Percentiles rank a stretch among this genome's conserved stretches.
These are phyloP conservation scores for Candida montana DNA, from an alignment of 805 yeast species.

Conservation along the genomic window DNA sequence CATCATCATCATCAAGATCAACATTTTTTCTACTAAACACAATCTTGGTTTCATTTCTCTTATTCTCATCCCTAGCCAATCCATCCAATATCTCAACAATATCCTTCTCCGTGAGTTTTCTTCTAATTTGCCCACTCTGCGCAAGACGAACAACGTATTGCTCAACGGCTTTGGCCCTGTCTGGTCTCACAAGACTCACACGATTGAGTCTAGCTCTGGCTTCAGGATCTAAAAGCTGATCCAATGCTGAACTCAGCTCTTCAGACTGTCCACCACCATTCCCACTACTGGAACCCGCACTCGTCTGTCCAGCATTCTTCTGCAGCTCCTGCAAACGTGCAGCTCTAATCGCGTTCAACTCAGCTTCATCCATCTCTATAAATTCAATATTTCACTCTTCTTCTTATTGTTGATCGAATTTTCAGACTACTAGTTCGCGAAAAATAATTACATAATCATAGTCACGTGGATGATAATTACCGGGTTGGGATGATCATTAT, in stretches of 20 bases:
- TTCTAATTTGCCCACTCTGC: constrained; percentile 67
- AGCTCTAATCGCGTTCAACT: constrained; percentile 82
- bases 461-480: too few relatives aligned
- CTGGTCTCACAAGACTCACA: constrained; percentile 85
- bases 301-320: constrained; percentile 41
- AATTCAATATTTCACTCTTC: neutral
- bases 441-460: neutral
- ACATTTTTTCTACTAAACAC: constrained; percentile 29
- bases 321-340: constrained; percentile 89
- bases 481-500: too few relatives aligned
- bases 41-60: constrained; percentile 58
- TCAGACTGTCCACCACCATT: constrained; percentile 9
- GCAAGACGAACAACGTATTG: constrained; percentile 67
- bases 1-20: constrained; percentile 26
- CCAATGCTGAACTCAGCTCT: constrained; percentile 31
- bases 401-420: too few relatives aligned
- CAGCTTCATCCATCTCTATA: constrained; percentile 73
- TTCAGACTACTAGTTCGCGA: too few relatives aligned
- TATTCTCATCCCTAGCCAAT: constrained; percentile 66
- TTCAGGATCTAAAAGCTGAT: constrained; percentile 70
- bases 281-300: constrained; percentile 19
- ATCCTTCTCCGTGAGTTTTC: constrained; percentile 75
- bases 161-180: constrained; percentile 85
- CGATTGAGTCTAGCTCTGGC: constrained; percentile 88
- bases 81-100: constrained; percentile 81